These are phyloP conservation scores for Penicillium soppii DNA, from an alignment of 495 filamentous ascomycete genomes.

Conservation along the genomic window DNA sequence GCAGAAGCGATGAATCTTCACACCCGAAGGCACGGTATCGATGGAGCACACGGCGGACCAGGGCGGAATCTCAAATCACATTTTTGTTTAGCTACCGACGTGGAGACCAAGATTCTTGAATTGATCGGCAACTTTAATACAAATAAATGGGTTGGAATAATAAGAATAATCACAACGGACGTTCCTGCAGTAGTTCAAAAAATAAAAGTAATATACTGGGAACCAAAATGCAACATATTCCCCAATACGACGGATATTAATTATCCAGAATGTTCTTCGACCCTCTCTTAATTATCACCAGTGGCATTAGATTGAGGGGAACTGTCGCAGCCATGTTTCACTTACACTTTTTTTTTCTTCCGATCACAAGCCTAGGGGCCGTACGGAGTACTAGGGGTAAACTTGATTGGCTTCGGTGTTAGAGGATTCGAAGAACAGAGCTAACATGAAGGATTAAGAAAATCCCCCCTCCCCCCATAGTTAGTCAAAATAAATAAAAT, in stretches of 20 bases:
- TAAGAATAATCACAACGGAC: too few species aligned
- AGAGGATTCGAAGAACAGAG: too few species aligned
- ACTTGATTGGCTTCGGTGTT: constrained; percentile 12
- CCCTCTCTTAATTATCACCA: background rate
- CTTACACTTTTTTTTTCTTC: background rate
- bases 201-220: background rate
- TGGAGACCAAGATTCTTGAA: constrained; percentile 19
- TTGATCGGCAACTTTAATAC: constrained; percentile 28
- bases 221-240: background rate
- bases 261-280: background rate
- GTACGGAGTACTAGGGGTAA: constrained; percentile 1
- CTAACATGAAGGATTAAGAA: too few species aligned
- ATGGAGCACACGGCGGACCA: background rate
- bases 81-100: constrained; percentile 21
- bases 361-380: background rate
- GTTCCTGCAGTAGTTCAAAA: constrained; percentile 22
- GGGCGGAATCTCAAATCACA: background rate
- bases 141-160: constrained; percentile 5
- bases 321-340: constrained; percentile 30
- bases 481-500: too few species aligned
- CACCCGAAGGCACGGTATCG: background rate
- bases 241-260: background rate
- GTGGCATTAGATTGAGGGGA: constrained; percentile 15
- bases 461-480: too few species aligned
- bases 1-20: constrained; percentile 1